Percentiles rank a stretch among this genome's conserved stretches.
phyloP scores from a whole-genome alignment of 805 yeast genomes.

The Metschnikowia aberdeeniae region DNA sequence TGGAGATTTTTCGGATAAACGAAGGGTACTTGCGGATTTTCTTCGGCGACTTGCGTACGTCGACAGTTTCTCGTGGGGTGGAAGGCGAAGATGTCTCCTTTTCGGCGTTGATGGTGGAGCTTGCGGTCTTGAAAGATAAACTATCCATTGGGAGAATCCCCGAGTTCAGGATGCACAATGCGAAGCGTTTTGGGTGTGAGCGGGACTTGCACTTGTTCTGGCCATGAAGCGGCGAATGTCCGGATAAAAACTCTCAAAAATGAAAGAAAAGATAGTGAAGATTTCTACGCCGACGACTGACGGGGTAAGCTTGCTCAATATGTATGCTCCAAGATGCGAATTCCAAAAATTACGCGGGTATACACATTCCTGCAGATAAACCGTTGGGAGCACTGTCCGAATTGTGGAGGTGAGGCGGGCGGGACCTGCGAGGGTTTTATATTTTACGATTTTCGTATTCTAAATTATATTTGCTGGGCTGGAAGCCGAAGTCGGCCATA shows the following conservation, averaged over 20 bases:
- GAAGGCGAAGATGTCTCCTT: conserved; percentile 11
- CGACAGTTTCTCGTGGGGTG: conserved; percentile 3
- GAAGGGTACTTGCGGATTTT: conserved; percentile 19
- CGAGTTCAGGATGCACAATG: background rate
- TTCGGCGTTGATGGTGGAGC: conserved; percentile 11
- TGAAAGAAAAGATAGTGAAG: background rate
- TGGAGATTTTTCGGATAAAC: conserved; percentile 36
- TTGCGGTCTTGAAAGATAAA: conserved; percentile 12
- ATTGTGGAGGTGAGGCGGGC: too few species aligned
- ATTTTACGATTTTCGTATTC: too few species aligned
- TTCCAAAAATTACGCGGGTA: background rate
- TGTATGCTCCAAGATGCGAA: background rate
- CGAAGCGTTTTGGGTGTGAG: background rate
- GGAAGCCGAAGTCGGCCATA: too few species aligned
- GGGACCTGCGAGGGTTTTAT: too few species aligned
- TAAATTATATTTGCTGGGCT: too few species aligned
- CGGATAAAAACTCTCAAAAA: background rate
- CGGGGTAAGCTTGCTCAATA: conserved; percentile 1
- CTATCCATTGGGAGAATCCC: conserved; percentile 11
- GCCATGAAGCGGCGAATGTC: background rate
- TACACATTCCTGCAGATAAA: conserved; percentile 3
- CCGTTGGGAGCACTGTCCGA: background rate
- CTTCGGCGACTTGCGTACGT: conserved; percentile 1
- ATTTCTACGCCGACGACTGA: background rate
- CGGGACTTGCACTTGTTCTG: background rate